Base-by-base conservation (phyloP, 805 yeast genomes). In the Sugiyamaella lignohabitans region DNA sequence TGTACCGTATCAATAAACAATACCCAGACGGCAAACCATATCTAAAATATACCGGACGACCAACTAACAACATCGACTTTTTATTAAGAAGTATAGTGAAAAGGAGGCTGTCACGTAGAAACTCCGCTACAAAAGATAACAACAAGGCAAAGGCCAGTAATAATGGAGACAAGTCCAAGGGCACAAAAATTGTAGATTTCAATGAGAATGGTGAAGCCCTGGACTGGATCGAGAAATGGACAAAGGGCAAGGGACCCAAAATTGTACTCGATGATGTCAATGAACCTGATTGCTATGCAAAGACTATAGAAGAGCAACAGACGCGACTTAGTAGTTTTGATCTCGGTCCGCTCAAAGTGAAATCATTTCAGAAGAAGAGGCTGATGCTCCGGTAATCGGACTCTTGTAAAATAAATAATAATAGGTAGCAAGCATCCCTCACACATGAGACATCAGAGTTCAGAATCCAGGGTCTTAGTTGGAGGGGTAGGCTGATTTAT, bases 21-120 rank as follows among this genome's bases (percentile, higher is more conserved):
- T 53, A 64, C 38, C 65, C 65, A 8, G 53, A 49, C 30, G 62
- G 62, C 3, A 48, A 54, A 8, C 60, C 65, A 6, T 80, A 80
- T 55, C 51, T 56, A 1, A 69, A 72, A 43, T 81, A 71, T 56
- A 62, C 78, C 53, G 66, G 43, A 16, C 30, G 69, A 27, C 95
- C 95, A 1, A 86, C 95, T 0, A 88, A 88, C 61, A 76, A 81
- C 52, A 70, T 87, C 2, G 72, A 76, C 46, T 76, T 71, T 48
- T 67, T 87, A 18, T 62, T 87, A 29, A 59, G 47, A 10, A 43
- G 42, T 17, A 43, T 38, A 6, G 38, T 42, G 6, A 47, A 38
- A 22, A 37, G n/a, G n/a, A 17, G 48, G 17, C 17, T 21, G 3
- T 42, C 30, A 2, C 21, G 44, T n/a, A 32, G 35, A 21, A 23